Conservation (phyloP, 805 yeast species). For the Candida michaelii region DNA sequence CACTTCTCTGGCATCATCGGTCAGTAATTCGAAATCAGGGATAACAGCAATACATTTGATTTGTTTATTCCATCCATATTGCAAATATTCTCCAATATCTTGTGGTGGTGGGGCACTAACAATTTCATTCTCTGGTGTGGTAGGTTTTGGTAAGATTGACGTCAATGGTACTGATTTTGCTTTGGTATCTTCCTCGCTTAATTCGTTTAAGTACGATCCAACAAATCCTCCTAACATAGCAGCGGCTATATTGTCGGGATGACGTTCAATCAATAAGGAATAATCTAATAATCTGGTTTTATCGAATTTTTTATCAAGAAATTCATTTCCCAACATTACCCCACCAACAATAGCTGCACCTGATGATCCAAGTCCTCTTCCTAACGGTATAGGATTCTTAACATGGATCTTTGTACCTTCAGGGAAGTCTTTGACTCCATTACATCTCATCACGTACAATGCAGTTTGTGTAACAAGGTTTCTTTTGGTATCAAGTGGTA, state of each 20-base stretch:
- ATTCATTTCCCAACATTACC: slow-evolving; percentile 81
- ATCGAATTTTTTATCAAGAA: slow-evolving; percentile 69
- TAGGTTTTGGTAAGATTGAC: slow-evolving; percentile 73
- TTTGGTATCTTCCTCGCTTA: slow-evolving; percentile 67
- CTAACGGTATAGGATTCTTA: slow-evolving; percentile 89
- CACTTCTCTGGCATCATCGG: slow-evolving; percentile 88
- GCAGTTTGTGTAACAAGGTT: slow-evolving; percentile 94
- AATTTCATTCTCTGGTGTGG: slow-evolving; percentile 57
- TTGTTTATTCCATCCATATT: slow-evolving; percentile 77
- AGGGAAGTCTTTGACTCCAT: slow-evolving; percentile 75
- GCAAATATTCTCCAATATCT: slow-evolving; percentile 84
- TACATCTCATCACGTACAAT: slow-evolving; percentile 83
- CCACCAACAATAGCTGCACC: slow-evolving; percentile 99
- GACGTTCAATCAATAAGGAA: slow-evolving; percentile 96
- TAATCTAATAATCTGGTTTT: slow-evolving; percentile 88
- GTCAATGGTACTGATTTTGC: slow-evolving; percentile 75
- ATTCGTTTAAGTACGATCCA: slow-evolving; percentile 86
- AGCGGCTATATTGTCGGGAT: slow-evolving; percentile 97
- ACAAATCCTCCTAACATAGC: slow-evolving; percentile 99
- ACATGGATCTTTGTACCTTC: slow-evolving; percentile 79
- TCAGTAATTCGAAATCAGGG: slow-evolving; percentile 92
- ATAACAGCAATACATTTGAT: slow-evolving; percentile 88
- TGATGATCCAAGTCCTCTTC: slow-evolving; percentile 95
- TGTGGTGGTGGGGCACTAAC: slow-evolving; percentile 60
- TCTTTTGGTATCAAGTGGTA: slow-evolving; percentile 73